Base-by-base conservation (phyloP, 164 flowering plant genomes). In the Macadamia tetraphylla region DNA sequence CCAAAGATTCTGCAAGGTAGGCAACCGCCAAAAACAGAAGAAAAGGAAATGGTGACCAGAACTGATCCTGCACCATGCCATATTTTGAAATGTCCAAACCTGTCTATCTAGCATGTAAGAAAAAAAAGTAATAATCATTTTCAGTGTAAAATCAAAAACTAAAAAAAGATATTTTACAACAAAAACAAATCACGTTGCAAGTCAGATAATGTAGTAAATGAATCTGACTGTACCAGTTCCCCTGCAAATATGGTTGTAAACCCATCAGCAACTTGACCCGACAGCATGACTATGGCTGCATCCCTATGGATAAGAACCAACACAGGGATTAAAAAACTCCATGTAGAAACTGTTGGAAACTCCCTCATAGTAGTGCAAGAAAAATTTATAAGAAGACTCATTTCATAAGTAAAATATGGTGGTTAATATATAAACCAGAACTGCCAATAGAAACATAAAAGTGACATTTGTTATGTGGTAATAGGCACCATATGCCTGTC, bases 21-120 rank as follows among this genome's bases (percentile, higher is more conserved):
- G 70, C 98, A 94, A 71, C 93, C 90, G 43, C 97, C 98, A 75
- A 91, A 91, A 58, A 94, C 97, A 8, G 94, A 94, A 73, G 98
- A 91, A 78, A 94, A 94, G 23, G 98, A 91, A 70, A 88, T 71
- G 29, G 97, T 92, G 52, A 94, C 98, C 75, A 94, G 69, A 63
- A 85, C 35, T 32, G 98, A 87, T 76, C 98, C 97, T 55, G 87
- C 93, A 66, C 76, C 93, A 81, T 94, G 98, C 96, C 97, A 94
- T 73, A 84, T 62, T 78, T 94, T 94, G 87, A 91, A 91, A 82
- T 83, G 89, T 62, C 97, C 97, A 87, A 88, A 90, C 80, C 97
- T 85, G 82, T 94, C 98, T 76, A 94, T 88, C 98, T 94, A 71
- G 60, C 73, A 75, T 69, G 61, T 9, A 60, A 74, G 60, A 18